These are phyloP conservation scores for Paraphaeosphaeria minitans DNA, from an alignment of 2,329 filamentous ascomycete genomes.

Conservation along the genomic window DNA sequence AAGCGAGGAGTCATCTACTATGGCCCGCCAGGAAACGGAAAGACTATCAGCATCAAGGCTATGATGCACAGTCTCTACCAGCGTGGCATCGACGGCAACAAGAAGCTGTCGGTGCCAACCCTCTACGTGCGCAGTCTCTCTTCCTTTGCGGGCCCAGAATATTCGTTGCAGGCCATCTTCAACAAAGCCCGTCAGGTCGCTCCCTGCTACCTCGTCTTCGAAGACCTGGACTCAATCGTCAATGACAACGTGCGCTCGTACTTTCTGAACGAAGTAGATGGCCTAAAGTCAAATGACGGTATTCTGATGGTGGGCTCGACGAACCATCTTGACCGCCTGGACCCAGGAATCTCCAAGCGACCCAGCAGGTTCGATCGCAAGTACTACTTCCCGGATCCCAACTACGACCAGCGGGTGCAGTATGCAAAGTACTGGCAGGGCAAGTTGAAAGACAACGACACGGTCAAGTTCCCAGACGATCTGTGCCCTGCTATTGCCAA, in stretches of 20 bases:
- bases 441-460: slow-evolving; percentile 46
- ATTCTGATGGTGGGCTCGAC: slow-evolving; percentile 72
- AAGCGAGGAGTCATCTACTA: slow-evolving; percentile 73
- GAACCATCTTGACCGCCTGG: slow-evolving; percentile 67
- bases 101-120: slow-evolving; percentile 58
- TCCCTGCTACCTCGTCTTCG: slow-evolving; percentile 73
- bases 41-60: slow-evolving; percentile 73
- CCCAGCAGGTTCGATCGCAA: slow-evolving; percentile 55
- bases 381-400: slow-evolving; percentile 52
- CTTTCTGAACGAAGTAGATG: slow-evolving; percentile 76
- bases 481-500: slow-evolving; percentile 48
- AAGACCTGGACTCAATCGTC: slow-evolving; percentile 72
- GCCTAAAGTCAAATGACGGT: slow-evolving; percentile 70
- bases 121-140: slow-evolving; percentile 58
- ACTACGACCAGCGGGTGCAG: slow-evolving; percentile 44
- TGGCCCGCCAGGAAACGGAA: slow-evolving; percentile 67
- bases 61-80: slow-evolving; percentile 68
- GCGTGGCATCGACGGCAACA: slow-evolving; percentile 47
- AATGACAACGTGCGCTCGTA: slow-evolving; percentile 65
- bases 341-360: slow-evolving; percentile 64
- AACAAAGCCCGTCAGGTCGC: slow-evolving; percentile 64
- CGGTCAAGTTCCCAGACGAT: slow-evolving; percentile 49
- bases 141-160: slow-evolving; percentile 59
- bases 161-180: slow-evolving; percentile 46
- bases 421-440: slow-evolving; percentile 54